Conservation (phyloP, 768 basidiomycete genomes). For the Rhodotorula diobovata region DNA sequence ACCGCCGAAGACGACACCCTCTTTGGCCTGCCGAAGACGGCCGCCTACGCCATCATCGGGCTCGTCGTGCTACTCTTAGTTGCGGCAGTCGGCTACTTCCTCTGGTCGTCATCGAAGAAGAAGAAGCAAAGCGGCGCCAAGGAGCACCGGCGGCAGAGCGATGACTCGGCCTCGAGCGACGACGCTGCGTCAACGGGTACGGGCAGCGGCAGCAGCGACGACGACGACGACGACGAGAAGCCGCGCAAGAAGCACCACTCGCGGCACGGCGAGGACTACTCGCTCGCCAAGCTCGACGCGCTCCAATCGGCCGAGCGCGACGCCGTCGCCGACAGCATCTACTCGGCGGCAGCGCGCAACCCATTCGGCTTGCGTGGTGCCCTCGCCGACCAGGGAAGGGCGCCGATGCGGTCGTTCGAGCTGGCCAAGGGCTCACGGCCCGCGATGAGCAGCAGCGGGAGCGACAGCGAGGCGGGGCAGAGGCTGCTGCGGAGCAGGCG, state of each 20-base stretch:
- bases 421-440: not conserved
- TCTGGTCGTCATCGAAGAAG: too few relatives aligned
- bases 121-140: not conserved
- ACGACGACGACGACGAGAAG: not conserved
- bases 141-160: not conserved
- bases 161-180: not conserved
- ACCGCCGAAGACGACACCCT: not conserved
- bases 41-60: not conserved
- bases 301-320: not conserved
- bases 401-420: not conserved
- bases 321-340: not conserved
- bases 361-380: not conserved
- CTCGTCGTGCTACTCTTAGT: not conserved
- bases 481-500: not conserved
- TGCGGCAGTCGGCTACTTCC: not conserved
- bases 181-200: not conserved
- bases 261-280: not conserved
- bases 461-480: not conserved
- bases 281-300: slow-evolving; percentile 11
- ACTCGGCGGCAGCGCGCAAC: not conserved
- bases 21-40: slow-evolving; percentile 6
- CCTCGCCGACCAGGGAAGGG: not conserved
- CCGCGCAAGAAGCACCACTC: not conserved
- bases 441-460: not conserved
- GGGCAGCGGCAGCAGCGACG: not conserved